phyloP scores from a whole-genome alignment of 2,329 filamentous ascomycete species.

The Stemphylium vesicarium region DNA sequence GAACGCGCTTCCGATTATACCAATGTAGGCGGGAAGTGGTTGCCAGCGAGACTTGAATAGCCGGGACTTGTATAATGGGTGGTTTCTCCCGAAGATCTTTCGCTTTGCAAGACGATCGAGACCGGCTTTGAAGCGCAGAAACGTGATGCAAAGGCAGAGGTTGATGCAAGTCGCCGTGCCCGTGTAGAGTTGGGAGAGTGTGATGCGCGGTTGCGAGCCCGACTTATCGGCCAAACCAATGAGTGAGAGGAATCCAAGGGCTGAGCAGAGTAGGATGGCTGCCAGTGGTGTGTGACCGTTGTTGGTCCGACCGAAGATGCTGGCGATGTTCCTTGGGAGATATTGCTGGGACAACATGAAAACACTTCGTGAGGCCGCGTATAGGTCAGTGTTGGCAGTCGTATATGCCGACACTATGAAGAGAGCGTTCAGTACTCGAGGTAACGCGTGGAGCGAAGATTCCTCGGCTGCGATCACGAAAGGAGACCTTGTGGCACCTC shows the following conservation, averaged over 20 bases:
- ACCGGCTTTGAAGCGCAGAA: slow-evolving; percentile 39
- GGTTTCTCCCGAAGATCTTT: slow-evolving; percentile 31
- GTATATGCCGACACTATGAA: slow-evolving; percentile 44
- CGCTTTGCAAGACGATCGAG: slow-evolving; percentile 21
- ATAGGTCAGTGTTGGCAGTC: slow-evolving; percentile 40
- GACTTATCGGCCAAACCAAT: slow-evolving; percentile 28
- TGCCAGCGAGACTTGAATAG: slow-evolving; percentile 44
- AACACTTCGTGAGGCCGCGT: slow-evolving; percentile 37
- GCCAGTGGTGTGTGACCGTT: slow-evolving; percentile 38
- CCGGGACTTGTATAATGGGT: slow-evolving; percentile 26
- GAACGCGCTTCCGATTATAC: slow-evolving; percentile 30
- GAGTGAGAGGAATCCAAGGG: slow-evolving; percentile 37
- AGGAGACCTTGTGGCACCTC: slow-evolving; percentile 18
- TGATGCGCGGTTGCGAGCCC: slow-evolving; percentile 35
- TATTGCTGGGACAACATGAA: slow-evolving; percentile 39
- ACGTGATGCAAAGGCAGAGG: slow-evolving; percentile 36
- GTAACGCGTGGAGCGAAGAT: slow-evolving; percentile 29
- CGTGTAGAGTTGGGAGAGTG: slow-evolving; percentile 36
- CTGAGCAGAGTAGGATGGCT: slow-evolving; percentile 37
- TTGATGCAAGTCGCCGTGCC: slow-evolving; percentile 37
- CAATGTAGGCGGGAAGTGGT: slow-evolving; percentile 39
- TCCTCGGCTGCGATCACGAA: slow-evolving; percentile 37
- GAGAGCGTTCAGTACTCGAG: slow-evolving; percentile 33
- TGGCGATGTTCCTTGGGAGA: slow-evolving; percentile 19
- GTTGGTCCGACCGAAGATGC: slow-evolving; percentile 38